Percentiles rank a stretch among this genome's conserved stretches.
Evolutionary conservation across 495 filamentous ascomycete species (phyloP).

Genomic region (Penicillium egyptiacum): DNA sequence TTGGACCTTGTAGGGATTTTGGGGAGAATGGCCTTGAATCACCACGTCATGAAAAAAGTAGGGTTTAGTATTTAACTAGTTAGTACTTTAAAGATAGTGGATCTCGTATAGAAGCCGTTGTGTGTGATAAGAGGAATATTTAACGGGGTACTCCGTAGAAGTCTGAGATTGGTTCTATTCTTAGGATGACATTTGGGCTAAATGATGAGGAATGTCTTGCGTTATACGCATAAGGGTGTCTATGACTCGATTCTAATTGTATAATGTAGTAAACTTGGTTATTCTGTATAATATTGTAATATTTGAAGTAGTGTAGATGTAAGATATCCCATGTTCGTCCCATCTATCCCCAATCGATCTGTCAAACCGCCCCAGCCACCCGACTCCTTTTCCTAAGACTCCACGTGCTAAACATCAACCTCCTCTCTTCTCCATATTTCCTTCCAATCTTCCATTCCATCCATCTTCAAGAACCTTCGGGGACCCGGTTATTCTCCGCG

Average conservation of each 20-base stretch:
- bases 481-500: constrained; percentile 14
- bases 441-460: constrained; percentile 3
- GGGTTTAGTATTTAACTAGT: too few relatives aligned
- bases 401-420: constrained; percentile 23
- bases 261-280: not conserved
- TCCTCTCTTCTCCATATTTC: constrained; percentile 13
- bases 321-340: not conserved
- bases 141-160: not conserved
- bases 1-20: not conserved
- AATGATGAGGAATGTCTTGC: too few relatives aligned
- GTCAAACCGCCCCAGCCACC: constrained; percentile 18
- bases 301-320: not conserved
- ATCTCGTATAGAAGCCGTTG: constrained; percentile 4
- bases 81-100: not conserved
- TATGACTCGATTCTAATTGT: not conserved
- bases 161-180: constrained; percentile 8
- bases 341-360: not conserved
- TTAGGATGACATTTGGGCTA: not conserved
- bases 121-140: constrained; percentile 1
- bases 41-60: too few relatives aligned
- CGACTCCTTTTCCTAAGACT: constrained; percentile 22
- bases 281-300: not conserved
- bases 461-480: not conserved
- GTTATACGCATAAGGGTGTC: not conserved
- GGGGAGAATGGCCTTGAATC: too few relatives aligned